phyloP scores from a whole-genome alignment of 805 yeast genomes.

The Ogataea henricii region DNA sequence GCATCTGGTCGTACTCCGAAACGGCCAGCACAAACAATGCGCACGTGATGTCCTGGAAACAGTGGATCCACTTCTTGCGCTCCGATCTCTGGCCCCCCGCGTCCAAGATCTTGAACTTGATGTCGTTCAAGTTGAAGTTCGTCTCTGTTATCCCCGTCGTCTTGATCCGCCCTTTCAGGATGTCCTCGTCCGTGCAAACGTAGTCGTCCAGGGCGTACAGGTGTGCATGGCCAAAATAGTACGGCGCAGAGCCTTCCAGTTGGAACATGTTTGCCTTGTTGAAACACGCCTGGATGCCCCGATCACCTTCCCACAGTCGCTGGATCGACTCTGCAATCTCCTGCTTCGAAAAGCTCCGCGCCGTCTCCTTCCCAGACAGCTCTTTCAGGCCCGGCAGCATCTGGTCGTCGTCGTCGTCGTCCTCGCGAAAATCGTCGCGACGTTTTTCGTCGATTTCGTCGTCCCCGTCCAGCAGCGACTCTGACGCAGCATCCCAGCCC shows the following conservation, averaged over 20 bases:
- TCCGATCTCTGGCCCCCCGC: conserved; percentile 97
- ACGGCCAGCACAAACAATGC: conserved; percentile 87
- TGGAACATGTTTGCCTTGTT: conserved; percentile 74
- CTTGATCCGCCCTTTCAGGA: conserved; percentile 86
- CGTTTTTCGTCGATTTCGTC: conserved; percentile 5
- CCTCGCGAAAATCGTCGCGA: not conserved
- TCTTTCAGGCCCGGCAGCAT: conserved; percentile 19
- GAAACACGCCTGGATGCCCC: conserved; percentile 63
- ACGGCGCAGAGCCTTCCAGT: conserved; percentile 78
- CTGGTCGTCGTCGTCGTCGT: conserved; percentile 17
- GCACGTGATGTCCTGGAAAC: conserved; percentile 87
- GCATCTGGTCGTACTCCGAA: conserved; percentile 87
- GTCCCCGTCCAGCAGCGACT: conserved; percentile 1
- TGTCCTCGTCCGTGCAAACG: conserved; percentile 77
- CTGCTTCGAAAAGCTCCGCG: conserved; percentile 33
- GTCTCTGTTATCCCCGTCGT: conserved; percentile 96
- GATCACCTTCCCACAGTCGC: conserved; percentile 68
- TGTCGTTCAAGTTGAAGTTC: conserved; percentile 63
- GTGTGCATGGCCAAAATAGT: conserved; percentile 74
- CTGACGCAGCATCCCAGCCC: conserved; percentile 32
- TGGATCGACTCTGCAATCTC: conserved; percentile 72
- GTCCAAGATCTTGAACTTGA: conserved; percentile 77
- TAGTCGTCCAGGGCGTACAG: conserved; percentile 67
- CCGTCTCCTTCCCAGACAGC: conserved; percentile 13
- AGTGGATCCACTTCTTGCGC: conserved; percentile 91